Evolutionary conservation across 768 basidiomycete genomes (phyloP), one percentile per base, ranked within the genome.

Genomic region (Leccinum variicolor): DNA sequence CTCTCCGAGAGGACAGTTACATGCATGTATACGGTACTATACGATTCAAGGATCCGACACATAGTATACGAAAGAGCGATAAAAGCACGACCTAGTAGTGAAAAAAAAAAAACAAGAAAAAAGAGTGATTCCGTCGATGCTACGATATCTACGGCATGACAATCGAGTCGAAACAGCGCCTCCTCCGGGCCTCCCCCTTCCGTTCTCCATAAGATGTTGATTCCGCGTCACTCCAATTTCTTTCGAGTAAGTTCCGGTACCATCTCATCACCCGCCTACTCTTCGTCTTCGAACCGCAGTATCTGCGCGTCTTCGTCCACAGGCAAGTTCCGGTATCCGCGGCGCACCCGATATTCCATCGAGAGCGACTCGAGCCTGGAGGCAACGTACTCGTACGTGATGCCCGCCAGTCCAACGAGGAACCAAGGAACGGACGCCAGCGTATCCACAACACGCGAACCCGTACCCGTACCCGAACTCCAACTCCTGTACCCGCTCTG

Each of bases 361-460:
- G 69, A 67, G 4, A 74, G 8, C 1, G 62, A 61, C 15, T 82
- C 83, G 47, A 82, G 61, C 52, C 71, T 75, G 21, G 82, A 83
- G 0, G 78, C 67, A 2, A 86, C 77, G 73, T 82, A 85, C 67
- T 87, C 88, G 74, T 81, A 87, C 3, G 84, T 89, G 56, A 92
- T 84, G 2, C 89, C 84, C 0, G 78, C 82, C 23, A 94, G 63
- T 21, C 94, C 95, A 45, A 97, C 65, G 51, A 96, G 69, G 78
- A 90, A 95, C 86, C 89, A 95, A 0, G 95, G 95, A 3, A 98
- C 82, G 10, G 90, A 92, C 1, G 91, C 92, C 43, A 97, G 67
- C 3, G 91, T 94, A 21, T 79, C 85, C 56, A 94, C 57, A 0
- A 78, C 58, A 15, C 82, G 79, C 0, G 84, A 79, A 5, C 81